These are phyloP conservation scores for Saitozyma podzolica DNA, from an alignment of 768 basidiomycete genomes.

Conservation along the genomic window DNA sequence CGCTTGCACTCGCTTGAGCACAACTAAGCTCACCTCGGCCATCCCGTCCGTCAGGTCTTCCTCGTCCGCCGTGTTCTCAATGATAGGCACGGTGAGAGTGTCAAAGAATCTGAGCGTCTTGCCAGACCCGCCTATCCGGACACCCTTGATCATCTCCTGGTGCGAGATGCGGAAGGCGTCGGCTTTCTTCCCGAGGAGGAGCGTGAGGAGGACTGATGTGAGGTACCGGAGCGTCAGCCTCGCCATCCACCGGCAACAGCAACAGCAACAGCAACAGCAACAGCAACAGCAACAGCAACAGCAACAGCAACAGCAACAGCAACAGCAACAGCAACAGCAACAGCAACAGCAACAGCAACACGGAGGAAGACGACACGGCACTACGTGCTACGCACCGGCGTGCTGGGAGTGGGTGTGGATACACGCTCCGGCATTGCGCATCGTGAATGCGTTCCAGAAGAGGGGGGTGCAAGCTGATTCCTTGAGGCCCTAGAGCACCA, in stretches of 20 bases:
- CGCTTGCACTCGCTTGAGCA: too few relatives aligned
- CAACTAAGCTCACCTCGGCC: slow-evolving; percentile 58
- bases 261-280: background rate
- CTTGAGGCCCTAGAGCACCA: slow-evolving; percentile 59
- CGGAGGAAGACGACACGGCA: too few relatives aligned
- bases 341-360: background rate
- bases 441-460: slow-evolving; percentile 87
- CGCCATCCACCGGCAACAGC: slow-evolving; percentile 31
- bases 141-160: slow-evolving; percentile 94
- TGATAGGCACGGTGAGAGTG: slow-evolving; percentile 81
- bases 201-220: slow-evolving; percentile 69
- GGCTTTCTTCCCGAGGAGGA: slow-evolving; percentile 62
- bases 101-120: slow-evolving; percentile 77
- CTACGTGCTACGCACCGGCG: slow-evolving; percentile 20
- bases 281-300: background rate
- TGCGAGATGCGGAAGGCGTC: slow-evolving; percentile 76
- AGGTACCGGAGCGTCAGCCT: too few relatives aligned
- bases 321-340: background rate
- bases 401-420: slow-evolving; percentile 91
- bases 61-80: slow-evolving; percentile 86
- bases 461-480: slow-evolving; percentile 86
- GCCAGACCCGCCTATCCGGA: slow-evolving; percentile 74
- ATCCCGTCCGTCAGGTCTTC: slow-evolving; percentile 86
- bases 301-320: background rate
- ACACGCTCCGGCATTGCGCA: slow-evolving; percentile 76